phyloP scores from a whole-genome alignment of 768 basidiomycete species.

The Boletellus emodensis region DNA sequence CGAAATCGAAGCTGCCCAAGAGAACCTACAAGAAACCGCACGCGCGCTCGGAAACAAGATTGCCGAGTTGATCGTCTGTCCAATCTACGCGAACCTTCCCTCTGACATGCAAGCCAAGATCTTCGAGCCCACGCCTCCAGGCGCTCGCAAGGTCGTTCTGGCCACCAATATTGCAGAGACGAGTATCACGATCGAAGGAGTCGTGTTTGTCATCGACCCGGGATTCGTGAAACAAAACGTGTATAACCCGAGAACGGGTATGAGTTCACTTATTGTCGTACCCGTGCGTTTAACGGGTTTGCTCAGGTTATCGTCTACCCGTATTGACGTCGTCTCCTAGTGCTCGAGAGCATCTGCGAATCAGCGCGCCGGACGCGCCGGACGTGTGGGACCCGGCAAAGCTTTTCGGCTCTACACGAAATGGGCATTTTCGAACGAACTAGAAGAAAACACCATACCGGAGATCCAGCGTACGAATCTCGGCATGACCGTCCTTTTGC shows the following conservation, averaged over 20 bases:
- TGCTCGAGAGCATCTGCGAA: conserved; percentile 97
- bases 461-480: conserved; percentile 99
- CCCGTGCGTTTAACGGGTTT: conserved; percentile 59
- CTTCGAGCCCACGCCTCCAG: conserved; percentile 96
- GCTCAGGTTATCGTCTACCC: not conserved
- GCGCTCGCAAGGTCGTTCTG: conserved; percentile 94
- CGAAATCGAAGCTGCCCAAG: conserved; percentile 96
- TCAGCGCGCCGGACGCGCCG: conserved; percentile 94
- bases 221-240: conserved; percentile 99
- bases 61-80: conserved; percentile 89
- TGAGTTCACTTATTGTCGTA: conserved; percentile 95
- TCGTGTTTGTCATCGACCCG: conserved; percentile 98
- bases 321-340: conserved; percentile 34
- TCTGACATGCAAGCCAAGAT: conserved; percentile 99
- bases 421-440: conserved; percentile 94
- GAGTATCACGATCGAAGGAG: conserved; percentile 98
- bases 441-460: conserved; percentile 95
- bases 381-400: conserved; percentile 97
- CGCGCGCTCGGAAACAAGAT: conserved; percentile 95
- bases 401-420: conserved; percentile 98
- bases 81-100: conserved; percentile 98
- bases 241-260: conserved; percentile 97
- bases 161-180: conserved; percentile 99
- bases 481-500: conserved; percentile 88
- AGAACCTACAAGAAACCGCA: conserved; percentile 93